Evolutionary conservation across 75 land plant species (phyloP).

Genomic region (Pinus tabuliformis): DNA sequence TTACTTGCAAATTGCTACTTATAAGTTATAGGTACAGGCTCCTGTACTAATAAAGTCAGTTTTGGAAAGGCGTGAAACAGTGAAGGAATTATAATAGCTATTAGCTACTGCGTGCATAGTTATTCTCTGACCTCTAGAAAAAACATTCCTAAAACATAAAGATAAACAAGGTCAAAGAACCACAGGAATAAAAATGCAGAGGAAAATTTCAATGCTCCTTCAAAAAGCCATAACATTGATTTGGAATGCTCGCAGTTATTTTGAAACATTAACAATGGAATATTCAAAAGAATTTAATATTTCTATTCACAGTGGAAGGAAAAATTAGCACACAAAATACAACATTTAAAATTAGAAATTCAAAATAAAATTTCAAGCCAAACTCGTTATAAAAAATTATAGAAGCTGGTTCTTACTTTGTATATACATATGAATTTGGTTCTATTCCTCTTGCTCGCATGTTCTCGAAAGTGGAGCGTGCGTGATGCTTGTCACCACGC

Average conservation of each 20-base stretch:
- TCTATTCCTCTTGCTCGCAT: conserved; percentile 95
- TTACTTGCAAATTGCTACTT: background rate
- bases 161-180: background rate
- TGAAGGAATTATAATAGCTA: background rate
- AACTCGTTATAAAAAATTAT: background rate
- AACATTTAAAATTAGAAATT: background rate
- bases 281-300: background rate
- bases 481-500: conserved; percentile 93
- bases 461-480: conserved; percentile 83
- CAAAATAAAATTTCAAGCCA: background rate
- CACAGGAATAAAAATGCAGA: background rate
- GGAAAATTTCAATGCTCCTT: background rate
- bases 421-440: conserved; percentile 76
- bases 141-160: background rate
- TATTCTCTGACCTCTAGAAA: background rate
- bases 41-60: too few relatives aligned
- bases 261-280: background rate
- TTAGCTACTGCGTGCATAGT: background rate
- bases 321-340: background rate
- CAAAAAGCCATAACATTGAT: background rate
- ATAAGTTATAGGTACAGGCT: background rate
- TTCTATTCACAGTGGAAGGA: background rate
- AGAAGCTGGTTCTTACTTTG: conserved; percentile 52
- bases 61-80: too few relatives aligned
- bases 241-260: background rate